Conservation (phyloP, 2,329 filamentous ascomycete species). For the Stylonectria norvegica region DNA sequence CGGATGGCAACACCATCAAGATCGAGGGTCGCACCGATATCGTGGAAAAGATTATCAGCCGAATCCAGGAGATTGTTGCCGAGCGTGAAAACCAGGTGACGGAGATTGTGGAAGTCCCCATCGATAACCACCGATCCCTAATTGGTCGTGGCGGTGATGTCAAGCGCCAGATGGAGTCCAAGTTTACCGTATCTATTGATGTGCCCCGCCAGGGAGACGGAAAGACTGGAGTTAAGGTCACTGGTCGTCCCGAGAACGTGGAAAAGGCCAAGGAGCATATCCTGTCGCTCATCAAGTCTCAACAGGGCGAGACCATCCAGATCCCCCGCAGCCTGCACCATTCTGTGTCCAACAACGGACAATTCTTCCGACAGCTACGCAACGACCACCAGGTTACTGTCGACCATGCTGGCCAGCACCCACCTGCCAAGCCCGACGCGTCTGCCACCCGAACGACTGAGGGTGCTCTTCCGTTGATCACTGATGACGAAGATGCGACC, state of each 20-base stretch:
- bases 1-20: conserved; percentile 77
- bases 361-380: conserved; percentile 87
- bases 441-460: conserved; percentile 56
- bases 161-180: conserved; percentile 77
- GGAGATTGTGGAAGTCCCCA: conserved; percentile 75
- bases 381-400: conserved; percentile 86
- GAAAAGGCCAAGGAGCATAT: conserved; percentile 87
- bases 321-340: conserved; percentile 84
- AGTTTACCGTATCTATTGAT: conserved; percentile 84
- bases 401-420: conserved; percentile 78
- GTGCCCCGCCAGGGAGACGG: conserved; percentile 86
- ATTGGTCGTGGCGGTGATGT: conserved; percentile 91
- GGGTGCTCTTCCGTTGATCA: conserved; percentile 79
- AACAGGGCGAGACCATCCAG: conserved; percentile 82
- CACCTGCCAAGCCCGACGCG: conserved; percentile 65
- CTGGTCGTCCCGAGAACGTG: conserved; percentile 73
- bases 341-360: conserved; percentile 78
- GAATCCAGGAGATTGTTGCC: conserved; percentile 78
- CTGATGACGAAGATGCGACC: conserved; percentile 68
- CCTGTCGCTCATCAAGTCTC: conserved; percentile 71
- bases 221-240: conserved; percentile 81
- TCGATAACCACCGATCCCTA: conserved; percentile 83
- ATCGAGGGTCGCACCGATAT: conserved; percentile 80
- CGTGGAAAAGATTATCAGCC: conserved; percentile 82
- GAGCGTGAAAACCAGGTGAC: conserved; percentile 80